Evolutionary conservation across 2,329 filamentous ascomycete species (phyloP).

Genomic region (Didymella pinodella): DNA sequence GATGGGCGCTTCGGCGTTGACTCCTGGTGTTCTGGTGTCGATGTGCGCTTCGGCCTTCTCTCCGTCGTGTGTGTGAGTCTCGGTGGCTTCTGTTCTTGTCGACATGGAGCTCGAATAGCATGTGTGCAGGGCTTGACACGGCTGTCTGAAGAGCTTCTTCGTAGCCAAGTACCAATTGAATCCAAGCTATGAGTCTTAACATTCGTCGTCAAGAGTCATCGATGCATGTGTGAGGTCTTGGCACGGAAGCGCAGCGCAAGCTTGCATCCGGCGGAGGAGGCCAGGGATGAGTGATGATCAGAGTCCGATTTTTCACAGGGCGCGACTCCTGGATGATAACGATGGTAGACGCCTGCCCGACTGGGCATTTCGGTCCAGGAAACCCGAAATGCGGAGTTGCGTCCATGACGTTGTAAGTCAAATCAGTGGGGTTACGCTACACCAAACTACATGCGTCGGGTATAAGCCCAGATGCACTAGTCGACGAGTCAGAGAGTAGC

Average conservation of each 20-base stretch:
- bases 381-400: not conserved
- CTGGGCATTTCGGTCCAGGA: conserved; percentile 1
- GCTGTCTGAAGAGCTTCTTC: too few species aligned
- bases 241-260: not conserved
- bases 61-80: conserved; percentile 7
- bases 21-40: conserved; percentile 12
- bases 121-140: not conserved
- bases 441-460: conserved; percentile 8
- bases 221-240: conserved; percentile 6
- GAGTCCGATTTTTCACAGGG: not conserved
- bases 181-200: not conserved
- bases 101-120: not conserved
- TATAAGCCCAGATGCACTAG: conserved; percentile 15
- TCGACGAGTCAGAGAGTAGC: not conserved
- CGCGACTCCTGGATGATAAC: not conserved
- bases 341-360: not conserved
- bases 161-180: not conserved
- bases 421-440: conserved; percentile 14
- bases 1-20: conserved; percentile 9
- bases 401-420: conserved; percentile 8
- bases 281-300: not conserved
- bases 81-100: not conserved
- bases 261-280: not conserved
- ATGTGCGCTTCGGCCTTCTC: conserved; percentile 20
- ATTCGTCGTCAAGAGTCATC: conserved; percentile 12